Evolutionary conservation across 2,329 filamentous ascomycete species (phyloP).

Genomic region (Gaeumannomyces tritici): DNA sequence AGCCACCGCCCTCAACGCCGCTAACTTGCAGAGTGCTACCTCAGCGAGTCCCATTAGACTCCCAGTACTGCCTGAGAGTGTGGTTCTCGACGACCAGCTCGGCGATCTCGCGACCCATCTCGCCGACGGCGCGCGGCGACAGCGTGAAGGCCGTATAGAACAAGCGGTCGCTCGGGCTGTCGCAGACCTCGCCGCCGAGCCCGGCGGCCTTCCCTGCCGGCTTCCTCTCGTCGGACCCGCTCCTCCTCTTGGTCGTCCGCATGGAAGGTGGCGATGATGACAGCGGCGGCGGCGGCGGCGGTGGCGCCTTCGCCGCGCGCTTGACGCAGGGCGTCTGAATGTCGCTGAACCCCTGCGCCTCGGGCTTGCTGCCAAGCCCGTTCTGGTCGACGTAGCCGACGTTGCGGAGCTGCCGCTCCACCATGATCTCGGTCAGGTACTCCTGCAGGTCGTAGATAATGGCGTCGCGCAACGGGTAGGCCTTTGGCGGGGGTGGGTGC

Average conservation of each 20-base stretch:
- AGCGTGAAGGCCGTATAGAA: slow-evolving; percentile 43
- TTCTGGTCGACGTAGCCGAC: slow-evolving; percentile 28
- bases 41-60: not conserved
- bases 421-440: slow-evolving; percentile 8
- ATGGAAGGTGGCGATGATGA: slow-evolving; percentile 11
- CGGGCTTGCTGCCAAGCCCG: slow-evolving; percentile 28
- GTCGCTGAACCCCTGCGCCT: slow-evolving; percentile 27
- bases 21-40: not conserved
- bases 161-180: slow-evolving; percentile 33
- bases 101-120: slow-evolving; percentile 1
- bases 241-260: slow-evolving; percentile 5
- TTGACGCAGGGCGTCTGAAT: slow-evolving; percentile 32
- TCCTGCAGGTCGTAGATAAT: slow-evolving; percentile 4
- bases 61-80: slow-evolving; percentile 2
- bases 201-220: not conserved
- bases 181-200: slow-evolving; percentile 21
- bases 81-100: slow-evolving; percentile 3
- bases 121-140: slow-evolving; percentile 21
- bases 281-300: not conserved
- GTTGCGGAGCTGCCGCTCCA: slow-evolving; percentile 1
- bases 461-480: not conserved
- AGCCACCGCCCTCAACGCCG: not conserved
- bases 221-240: slow-evolving; percentile 4
- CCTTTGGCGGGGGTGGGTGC: not conserved
- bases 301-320: not conserved